Percentiles rank a stretch among this genome's conserved stretches.
Evolutionary conservation across 2,329 filamentous ascomycete genomes (phyloP).

Genomic region (Drechslera avenae): DNA sequence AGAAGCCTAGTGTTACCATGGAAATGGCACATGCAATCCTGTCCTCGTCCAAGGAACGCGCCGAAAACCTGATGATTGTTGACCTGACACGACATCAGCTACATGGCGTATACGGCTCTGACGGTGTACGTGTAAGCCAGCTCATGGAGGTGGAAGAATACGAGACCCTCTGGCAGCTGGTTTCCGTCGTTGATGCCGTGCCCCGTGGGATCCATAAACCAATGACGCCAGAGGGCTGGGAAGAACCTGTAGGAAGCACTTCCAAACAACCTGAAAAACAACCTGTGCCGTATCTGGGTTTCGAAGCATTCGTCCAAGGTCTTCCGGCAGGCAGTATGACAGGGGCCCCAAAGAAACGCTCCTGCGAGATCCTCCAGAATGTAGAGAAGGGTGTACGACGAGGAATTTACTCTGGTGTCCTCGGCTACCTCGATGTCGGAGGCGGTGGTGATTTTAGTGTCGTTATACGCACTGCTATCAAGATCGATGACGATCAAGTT

Average conservation of each 20-base stretch:
- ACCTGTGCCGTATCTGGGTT: slow-evolving; percentile 56
- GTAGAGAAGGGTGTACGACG: slow-evolving; percentile 70
- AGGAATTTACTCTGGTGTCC: slow-evolving; percentile 83
- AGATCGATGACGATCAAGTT: slow-evolving; percentile 35
- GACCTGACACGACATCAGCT: slow-evolving; percentile 95
- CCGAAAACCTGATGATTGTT: slow-evolving; percentile 98
- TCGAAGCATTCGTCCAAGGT: slow-evolving; percentile 76
- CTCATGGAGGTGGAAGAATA: slow-evolving; percentile 90
- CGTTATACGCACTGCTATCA: slow-evolving; percentile 80
- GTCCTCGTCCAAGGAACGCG: slow-evolving; percentile 83
- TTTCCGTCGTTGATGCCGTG: slow-evolving; percentile 79
- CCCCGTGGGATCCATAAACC: slow-evolving; percentile 32
- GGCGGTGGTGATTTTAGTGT: slow-evolving; percentile 91
- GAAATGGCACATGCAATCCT: slow-evolving; percentile 74
- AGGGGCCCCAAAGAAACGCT: slow-evolving; percentile 90
- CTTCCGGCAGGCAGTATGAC: slow-evolving; percentile 96
- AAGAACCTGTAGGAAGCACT: slow-evolving; percentile 35
- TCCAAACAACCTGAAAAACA: slow-evolving; percentile 13
- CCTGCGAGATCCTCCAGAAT: slow-evolving; percentile 76
- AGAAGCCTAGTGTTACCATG: slow-evolving; percentile 70
- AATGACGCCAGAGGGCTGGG: slow-evolving; percentile 38
- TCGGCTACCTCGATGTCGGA: slow-evolving; percentile 87
- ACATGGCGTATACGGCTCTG: slow-evolving; percentile 78
- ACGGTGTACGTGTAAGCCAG: slow-evolving; percentile 73
- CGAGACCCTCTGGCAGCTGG: slow-evolving; percentile 87